Base-by-base conservation (phyloP, 495 filamentous ascomycete species). In the Aspergillus haitiensis region DNA sequence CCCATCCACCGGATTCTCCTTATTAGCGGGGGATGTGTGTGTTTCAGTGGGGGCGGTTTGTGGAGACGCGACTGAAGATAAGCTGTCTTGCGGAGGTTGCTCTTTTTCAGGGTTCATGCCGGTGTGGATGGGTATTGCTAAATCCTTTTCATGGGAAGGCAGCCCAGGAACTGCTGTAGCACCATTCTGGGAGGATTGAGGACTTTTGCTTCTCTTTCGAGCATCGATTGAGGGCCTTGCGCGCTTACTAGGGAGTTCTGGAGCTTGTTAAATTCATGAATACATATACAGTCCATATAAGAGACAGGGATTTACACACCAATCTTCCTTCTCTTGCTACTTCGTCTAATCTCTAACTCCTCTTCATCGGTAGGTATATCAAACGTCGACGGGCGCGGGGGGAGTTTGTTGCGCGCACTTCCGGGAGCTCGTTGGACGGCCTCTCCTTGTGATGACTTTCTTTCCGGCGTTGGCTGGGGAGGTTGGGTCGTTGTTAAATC, bases 321-420 rank as follows among this genome's bases (percentile, higher is more conserved):
- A 31, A 74, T 62, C 58, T 61, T 71, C 39, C 67, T 66, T 53
- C 69, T 61, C 60, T 74, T 74, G 27, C 50, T 64, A 52, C 61
- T 64, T 8, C 63, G 69, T 12, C 56, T 64, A 10, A 62, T 40
- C 8, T 67, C 64, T 9, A 55, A 48, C 10, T 58, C 21, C 21
- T 27, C 57, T 15, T 68, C 64, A 16, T 67, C 59, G 7, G 62
- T 48, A 3, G 61, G 59, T 16, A 63, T 65, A 37, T 69, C 65
- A 31, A 69, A 67, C 12, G 63, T 61, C n/a, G 65, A 65, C 35
- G 61, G 64, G n/a, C 63, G 55, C 40, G 61, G 60, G 10, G 64
- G 61, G n/a, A 61, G 52, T 15, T 44, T 58, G 59, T 66, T 72
- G 48, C 67, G 69, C 63, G 66, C 60, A 47, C 58, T 64, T 35